Evolutionary conservation across 2,329 filamentous ascomycete species (phyloP).

Genomic region (Beauveria pseudobassiana): DNA sequence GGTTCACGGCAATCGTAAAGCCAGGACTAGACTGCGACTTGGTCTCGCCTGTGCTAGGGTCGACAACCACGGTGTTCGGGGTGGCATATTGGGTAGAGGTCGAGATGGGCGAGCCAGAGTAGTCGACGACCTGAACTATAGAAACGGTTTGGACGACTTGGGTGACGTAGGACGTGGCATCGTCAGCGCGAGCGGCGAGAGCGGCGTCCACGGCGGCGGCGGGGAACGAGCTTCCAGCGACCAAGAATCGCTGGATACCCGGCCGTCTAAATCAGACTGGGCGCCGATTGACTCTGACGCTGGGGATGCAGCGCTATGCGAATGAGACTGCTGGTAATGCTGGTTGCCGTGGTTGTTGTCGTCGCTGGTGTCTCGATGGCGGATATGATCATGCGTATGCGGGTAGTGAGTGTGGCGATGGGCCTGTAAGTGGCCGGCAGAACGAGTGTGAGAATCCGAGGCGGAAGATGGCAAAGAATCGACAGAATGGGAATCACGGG

Average conservation of each 20-base stretch:
- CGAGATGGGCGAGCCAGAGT: slow-evolving; percentile 35
- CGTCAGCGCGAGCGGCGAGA: slow-evolving; percentile 3
- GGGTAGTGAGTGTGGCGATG: slow-evolving; percentile 14
- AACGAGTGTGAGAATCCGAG: slow-evolving; percentile 21
- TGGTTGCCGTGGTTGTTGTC: slow-evolving; percentile 15
- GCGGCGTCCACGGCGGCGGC: slow-evolving; percentile 14
- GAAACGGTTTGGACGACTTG: slow-evolving; percentile 48
- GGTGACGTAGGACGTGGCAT: slow-evolving; percentile 27
- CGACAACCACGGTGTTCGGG: slow-evolving; percentile 31
- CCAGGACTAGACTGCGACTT: slow-evolving; percentile 24
- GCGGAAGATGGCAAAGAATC: slow-evolving; percentile 12
- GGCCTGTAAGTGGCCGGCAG: slow-evolving; percentile 16
- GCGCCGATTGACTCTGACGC: slow-evolving; percentile 19
- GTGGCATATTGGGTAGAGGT: slow-evolving; percentile 35
- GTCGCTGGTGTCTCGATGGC: slow-evolving; percentile 20
- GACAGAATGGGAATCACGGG: slow-evolving; percentile 18
- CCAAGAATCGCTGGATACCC: slow-evolving; percentile 9
- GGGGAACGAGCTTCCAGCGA: slow-evolving; percentile 15
- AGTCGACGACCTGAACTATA: slow-evolving; percentile 45
- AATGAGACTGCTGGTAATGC: neutral
- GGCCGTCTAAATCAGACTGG: slow-evolving; percentile 14
- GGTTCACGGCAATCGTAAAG: slow-evolving; percentile 9
- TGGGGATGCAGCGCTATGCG: neutral
- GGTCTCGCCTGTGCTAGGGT: slow-evolving; percentile 29
- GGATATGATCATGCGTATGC: slow-evolving; percentile 15